Evolutionary conservation across 2,329 filamentous ascomycete species (phyloP), one percentile per base, ranked within the genome.

Genomic region (Arthrobotrys conoides): DNA sequence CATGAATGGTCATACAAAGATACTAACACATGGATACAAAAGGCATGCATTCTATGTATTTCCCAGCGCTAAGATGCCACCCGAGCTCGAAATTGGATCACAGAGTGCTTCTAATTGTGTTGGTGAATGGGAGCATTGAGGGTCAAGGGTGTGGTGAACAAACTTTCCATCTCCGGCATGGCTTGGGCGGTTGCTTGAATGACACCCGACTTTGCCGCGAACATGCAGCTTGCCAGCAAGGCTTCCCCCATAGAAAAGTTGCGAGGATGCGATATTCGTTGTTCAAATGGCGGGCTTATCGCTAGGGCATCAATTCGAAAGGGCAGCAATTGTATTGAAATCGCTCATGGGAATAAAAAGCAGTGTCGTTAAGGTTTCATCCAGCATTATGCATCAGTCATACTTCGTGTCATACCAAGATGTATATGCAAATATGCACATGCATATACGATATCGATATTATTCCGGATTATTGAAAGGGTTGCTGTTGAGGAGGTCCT

Each of bases 21-120:
- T 67, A 55, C 41, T 36, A 38, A 22, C 27, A 30, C n/a, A 30
- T 22, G 9, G 41, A n/a, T 64, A 64, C 55, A 41, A 51, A 49
- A 73, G 12, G 4, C n/a, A 18, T 20, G 44, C 44, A 41, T 44
- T 36, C 22, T 44, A 41, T 57, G 5, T 41, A 12, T 41, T 30
- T 9, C 24, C 30, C 44, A 71, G 73, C 73, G 73, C 73, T 77
- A 49, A 64, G 38, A 20, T 41, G 30, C 38, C 48, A 24, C 49
- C 27, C 27, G 20, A 18, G 2, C 14, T 53, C 64, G 44, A 78
- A 72, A 78, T 72, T 77, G 51, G 41, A 59, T 49, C 27, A 36
- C 59, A 44, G 65, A 46, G 33, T 63, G 75, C 27, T 78, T 71
- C 75, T 78, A 78, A 72, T 68, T 78, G 68, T 72, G 75, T 68